phyloP scores from a whole-genome alignment of 306 rosid species.

The Prinsepia uniflora region DNA sequence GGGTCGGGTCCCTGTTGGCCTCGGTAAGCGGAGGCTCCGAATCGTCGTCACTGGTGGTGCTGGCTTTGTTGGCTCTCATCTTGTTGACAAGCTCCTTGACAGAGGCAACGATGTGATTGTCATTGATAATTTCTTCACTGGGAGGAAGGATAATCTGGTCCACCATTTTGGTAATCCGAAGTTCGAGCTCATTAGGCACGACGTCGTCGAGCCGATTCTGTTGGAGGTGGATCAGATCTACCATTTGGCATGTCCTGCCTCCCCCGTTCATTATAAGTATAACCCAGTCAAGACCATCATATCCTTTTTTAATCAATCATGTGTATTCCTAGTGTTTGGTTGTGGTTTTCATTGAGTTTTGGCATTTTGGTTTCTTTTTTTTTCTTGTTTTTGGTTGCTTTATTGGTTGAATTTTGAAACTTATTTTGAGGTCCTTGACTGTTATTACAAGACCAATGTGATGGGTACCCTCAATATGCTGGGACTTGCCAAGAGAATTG shows the following conservation, averaged over 20 bases:
- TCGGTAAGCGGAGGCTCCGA: slow-evolving; percentile 46
- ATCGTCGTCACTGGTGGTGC: slow-evolving; percentile 93
- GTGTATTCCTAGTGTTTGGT: background rate
- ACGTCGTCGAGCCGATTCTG: slow-evolving; percentile 84
- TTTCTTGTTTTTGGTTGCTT: background rate
- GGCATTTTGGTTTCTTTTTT: background rate
- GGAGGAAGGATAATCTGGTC: slow-evolving; percentile 72
- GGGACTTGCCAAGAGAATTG: slow-evolving; percentile 94
- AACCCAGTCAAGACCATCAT: slow-evolving; percentile 93
- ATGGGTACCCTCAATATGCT: slow-evolving; percentile 97
- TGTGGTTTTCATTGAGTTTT: background rate
- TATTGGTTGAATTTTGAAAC: background rate
- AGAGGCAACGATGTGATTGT: slow-evolving; percentile 85
- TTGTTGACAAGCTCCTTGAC: slow-evolving; percentile 66
- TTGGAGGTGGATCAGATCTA: slow-evolving; percentile 97
- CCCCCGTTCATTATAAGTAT: slow-evolving; percentile 88
- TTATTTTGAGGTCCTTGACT: slow-evolving; percentile 44
- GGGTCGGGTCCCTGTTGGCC: slow-evolving; percentile 62
- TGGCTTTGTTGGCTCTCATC: slow-evolving; percentile 87
- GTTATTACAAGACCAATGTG: slow-evolving; percentile 91
- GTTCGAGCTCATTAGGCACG: slow-evolving; percentile 88
- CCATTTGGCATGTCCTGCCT: slow-evolving; percentile 95
- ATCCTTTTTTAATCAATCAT: slow-evolving; percentile 38
- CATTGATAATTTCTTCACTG: slow-evolving; percentile 84
- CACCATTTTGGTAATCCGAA: slow-evolving; percentile 71